Evolutionary conservation across 2,329 filamentous ascomycete species (phyloP), one percentile per base, ranked within the genome.

Genomic region (Fusarium sp.): DNA sequence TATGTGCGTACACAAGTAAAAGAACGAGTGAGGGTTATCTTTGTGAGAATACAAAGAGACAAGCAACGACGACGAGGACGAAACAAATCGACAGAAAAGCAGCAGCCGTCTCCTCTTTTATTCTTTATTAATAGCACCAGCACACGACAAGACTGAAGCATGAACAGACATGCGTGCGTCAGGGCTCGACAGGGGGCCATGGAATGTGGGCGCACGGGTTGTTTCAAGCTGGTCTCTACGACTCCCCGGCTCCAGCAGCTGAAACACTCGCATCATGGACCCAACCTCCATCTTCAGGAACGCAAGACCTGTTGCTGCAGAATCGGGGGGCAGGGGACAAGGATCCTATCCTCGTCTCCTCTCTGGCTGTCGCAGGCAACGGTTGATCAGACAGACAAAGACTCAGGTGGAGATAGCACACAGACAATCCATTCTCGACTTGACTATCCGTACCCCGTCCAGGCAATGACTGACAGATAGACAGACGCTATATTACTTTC

Each of bases 131-230:
- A 52, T 52, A 52, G 23, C 23, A 48, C 43, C 23, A 43, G 43
- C 43, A 48, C 23, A 50, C 41, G 37, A 37, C 23, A 57, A 66
- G 57, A 18, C 14, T 37, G 35, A 18, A 67, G 50, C 54, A 56
- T 41, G 58, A 45, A 48, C 57, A 37, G n/a, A n/a, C n/a, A n/a
- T n/a, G n/a, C n/a, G n/a, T 70, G 75, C 69, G 37, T 77, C 71
- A 76, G 72, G 65, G 66, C 65, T 43, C 68, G 63, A 54, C 60
- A 70, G 66, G 74, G 67, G 67, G 54, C 57, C 43, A 23, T 23
- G 65, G 71, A 74, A 74, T 71, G 73, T 68, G 67, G 67, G 62
- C 60, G 72, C 76, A 78, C 76, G 74, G 74, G 37, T 75, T 68
- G 76, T 78, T 76, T 77, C 76, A 77, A 74, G 59, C 66, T 66